These are phyloP conservation scores for Plasmodium chabaudi DNA, from an alignment of 169 alveolate genomes.

Conservation along the genomic window DNA sequence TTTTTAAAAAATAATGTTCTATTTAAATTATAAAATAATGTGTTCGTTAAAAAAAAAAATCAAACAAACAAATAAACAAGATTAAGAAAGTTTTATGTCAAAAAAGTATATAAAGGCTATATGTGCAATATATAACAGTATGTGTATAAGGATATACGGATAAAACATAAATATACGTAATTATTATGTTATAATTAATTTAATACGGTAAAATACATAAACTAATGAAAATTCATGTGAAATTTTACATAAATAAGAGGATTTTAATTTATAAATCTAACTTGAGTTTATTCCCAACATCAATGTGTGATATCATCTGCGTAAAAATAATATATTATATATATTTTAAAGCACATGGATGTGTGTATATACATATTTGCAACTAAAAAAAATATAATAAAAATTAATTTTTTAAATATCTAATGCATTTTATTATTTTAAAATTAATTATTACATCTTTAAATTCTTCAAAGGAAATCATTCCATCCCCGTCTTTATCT, in stretches of 20 bases:
- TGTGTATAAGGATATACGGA: background rate
- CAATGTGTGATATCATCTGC: slow-evolving; percentile 86
- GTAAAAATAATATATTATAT: slow-evolving; percentile 10
- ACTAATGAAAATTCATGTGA: background rate
- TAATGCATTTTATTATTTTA: background rate
- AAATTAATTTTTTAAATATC: background rate
- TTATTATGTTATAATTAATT: background rate
- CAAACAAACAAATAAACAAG: slow-evolving; percentile 29
- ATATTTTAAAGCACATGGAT: background rate
- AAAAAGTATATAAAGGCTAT: slow-evolving; percentile 10
- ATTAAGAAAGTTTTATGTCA: slow-evolving; percentile 19
- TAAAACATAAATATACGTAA: background rate
- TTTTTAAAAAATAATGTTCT: slow-evolving; percentile 1
- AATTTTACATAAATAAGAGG: background rate
- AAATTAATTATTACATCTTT: slow-evolving; percentile 74
- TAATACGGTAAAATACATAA: background rate
- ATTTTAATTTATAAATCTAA: slow-evolving; percentile 74
- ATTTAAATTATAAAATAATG: slow-evolving; percentile 11
- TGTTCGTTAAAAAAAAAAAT: slow-evolving; percentile 4
- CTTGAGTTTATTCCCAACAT: slow-evolving; percentile 82
- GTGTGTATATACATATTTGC: slow-evolving; percentile 1
- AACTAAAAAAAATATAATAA: background rate
- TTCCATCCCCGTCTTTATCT: slow-evolving; percentile 98
- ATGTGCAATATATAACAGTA: slow-evolving; percentile 10
- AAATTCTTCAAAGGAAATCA: slow-evolving; percentile 96